Conservation (phyloP, 805 yeast genomes). For the Blastobotrys robertii region DNA sequence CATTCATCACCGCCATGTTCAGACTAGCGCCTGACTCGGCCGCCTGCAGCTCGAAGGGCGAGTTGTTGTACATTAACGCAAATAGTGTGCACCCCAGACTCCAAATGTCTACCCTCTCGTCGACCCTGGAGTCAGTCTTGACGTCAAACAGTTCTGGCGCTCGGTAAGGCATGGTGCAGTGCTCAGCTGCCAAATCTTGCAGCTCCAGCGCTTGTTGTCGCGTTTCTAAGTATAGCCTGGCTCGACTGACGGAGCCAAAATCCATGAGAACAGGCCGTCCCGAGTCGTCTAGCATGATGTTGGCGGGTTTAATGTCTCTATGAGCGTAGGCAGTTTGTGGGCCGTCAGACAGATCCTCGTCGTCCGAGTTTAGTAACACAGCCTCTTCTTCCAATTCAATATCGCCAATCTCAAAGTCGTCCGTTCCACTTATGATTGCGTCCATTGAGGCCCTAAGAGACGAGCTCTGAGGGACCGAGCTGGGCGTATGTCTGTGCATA, state of each 20-base stretch:
- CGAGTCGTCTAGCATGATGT: constrained; percentile 69
- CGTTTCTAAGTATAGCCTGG: constrained; percentile 42
- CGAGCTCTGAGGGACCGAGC: background rate
- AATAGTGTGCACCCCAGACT: constrained; percentile 79
- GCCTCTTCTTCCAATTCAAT: constrained; percentile 20
- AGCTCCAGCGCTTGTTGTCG: constrained; percentile 65
- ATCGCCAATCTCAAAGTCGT: constrained; percentile 18
- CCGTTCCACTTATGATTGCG: background rate
- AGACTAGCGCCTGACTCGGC: constrained; percentile 74
- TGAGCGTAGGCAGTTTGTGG: constrained; percentile 66
- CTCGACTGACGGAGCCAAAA: constrained; percentile 68
- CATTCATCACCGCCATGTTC: constrained; percentile 62
- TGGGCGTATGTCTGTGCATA: constrained; percentile 45
- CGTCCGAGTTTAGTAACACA: constrained; percentile 4
- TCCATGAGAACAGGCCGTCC: constrained; percentile 76
- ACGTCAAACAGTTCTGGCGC: constrained; percentile 88
- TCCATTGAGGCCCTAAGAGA: no score
- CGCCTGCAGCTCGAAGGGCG: constrained; percentile 85
- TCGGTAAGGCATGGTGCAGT: constrained; percentile 76
- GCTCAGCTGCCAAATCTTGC: constrained; percentile 75
- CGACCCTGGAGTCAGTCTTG: constrained; percentile 50
- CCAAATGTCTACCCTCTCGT: constrained; percentile 83
- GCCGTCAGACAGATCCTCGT: constrained; percentile 26
- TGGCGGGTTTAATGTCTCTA: constrained; percentile 82
- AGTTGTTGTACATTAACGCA: constrained; percentile 62